Base-by-base conservation (phyloP, 176 grass and related monocot genomes). In the Luzula sylvatica region DNA sequence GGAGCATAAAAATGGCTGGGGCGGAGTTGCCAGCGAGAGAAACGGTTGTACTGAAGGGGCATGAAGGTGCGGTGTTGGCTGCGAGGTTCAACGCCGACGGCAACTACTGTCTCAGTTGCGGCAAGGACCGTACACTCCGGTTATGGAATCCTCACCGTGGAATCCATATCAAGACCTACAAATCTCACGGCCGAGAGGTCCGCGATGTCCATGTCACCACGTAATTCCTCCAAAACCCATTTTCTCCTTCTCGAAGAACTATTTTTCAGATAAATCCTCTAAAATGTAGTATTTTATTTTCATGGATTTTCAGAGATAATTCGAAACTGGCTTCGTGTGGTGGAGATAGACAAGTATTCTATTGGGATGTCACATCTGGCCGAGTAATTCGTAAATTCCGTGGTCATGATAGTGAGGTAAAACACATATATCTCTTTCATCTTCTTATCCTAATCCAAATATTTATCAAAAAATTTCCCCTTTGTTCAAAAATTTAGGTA, bases 31-130 rank as follows among this genome's bases (percentile, higher is more conserved):
- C 80, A 23, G 73, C 46, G 50, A 51, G 52, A 22, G 83, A 84
- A 42, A 57, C 62, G 26, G 27, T 28, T 20, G 72, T 69, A 18
- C 58, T 96, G 45, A 75, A 67, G 40, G 90, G 90, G 18, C 84
- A 96, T 55, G 90, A 96, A 50, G 90, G 90, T 3, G 74, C 90
- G 15, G 90, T 96, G 11, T 71, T 96, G 39, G 90, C 90, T 1
- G 90, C 86, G 32, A 78, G 90, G 8, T 96, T 96, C 77, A 96
- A 96, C 45, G 70, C 58, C 2, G 80, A 89, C n/a, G 90, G 90
- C 3, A 86, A 86, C 58, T 96, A 96, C 68, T 96, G 90, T 74
- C 77, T 96, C 23, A 96, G 84, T 73, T 88, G 90, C 67, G 90
- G 84, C 54, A 88, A 88, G 77, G 90, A 96, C 74, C 83, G 84